A percentile compares a stretch with the other conserved stretches of the same genome.
phyloP scores from a whole-genome alignment of 1,139 yeast species.

The Taphrina pruni region DNA sequence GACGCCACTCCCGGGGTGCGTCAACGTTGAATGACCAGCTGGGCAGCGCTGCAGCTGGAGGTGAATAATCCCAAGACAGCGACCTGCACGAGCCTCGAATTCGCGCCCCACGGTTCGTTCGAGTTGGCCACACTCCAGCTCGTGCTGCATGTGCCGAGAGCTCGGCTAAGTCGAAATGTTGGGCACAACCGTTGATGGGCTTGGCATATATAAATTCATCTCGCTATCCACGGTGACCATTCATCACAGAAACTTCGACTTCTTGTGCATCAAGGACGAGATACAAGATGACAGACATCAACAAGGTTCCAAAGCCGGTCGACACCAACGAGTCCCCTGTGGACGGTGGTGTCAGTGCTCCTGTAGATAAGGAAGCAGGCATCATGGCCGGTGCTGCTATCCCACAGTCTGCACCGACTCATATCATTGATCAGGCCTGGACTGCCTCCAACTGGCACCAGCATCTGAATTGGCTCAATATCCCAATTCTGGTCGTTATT shows the following conservation, averaged over 20 bases:
- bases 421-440: conserved; percentile 93
- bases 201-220: conserved; percentile 14
- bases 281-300: conserved; percentile 32
- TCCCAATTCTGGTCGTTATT: conserved; percentile 71
- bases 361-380: conserved; percentile 38
- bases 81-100: conserved; percentile 1
- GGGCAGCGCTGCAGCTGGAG: neutral
- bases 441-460: conserved; percentile 79
- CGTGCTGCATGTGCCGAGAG: conserved; percentile 14
- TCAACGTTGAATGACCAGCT: neutral
- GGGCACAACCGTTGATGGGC: conserved; percentile 3
- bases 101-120: conserved; percentile 1
- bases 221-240: neutral
- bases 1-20: neutral
- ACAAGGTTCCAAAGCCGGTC: conserved; percentile 39
- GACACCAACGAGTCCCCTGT: conserved; percentile 35
- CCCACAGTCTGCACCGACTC: conserved; percentile 29
- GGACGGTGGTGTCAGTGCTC: conserved; percentile 37
- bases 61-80: neutral
- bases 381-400: conserved; percentile 36
- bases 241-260: neutral
- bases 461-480: conserved; percentile 92
- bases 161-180: conserved; percentile 29
- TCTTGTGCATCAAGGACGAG: neutral
- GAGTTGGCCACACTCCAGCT: conserved; percentile 5